Evolutionary conservation across 768 basidiomycete species (phyloP), one percentile per base, ranked within the genome.

Genomic region (Panellus pusillus): DNA sequence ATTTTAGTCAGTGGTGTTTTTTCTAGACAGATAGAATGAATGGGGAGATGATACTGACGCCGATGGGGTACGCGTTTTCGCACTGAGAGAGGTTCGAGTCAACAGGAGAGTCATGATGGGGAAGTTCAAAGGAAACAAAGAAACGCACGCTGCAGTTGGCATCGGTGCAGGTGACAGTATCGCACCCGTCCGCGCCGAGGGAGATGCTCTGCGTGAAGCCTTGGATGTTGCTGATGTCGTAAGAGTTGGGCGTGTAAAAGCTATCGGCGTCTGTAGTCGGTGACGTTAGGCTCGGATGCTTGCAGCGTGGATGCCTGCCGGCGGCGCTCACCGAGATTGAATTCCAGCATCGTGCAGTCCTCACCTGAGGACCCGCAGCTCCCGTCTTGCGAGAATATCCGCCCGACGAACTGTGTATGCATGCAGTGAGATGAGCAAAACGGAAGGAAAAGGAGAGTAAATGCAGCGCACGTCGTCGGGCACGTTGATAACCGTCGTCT

Each of bases 191-290:
- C 2, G 55, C 55, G 19, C 55, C 55, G 42, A 57, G 55, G 36
- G 55, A 52, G n/a, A 57, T 57, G 43, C 55, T 57, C 47, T 57
- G 55, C 50, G 55, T 57, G 47, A 57, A 57, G 35, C 55, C 55
- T 35, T 57, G 55, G 2, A 57, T 57, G 46, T 57, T 57, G 50
- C 55, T 57, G 12, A 57, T 57, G 13, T 57, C 55, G 46, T 57
- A 57, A 36, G 55, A 57, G 55, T 57, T 57, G 20, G 55, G 55
- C 19, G 55, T 57, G 50, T 57, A 57, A 20, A 57, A 52, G 50
- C 55, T 57, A 41, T 57, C 55, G 11, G 55, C 55, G 24, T 57
- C 55, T 57, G 46, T 14, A 6, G 1, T 28, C 5, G 24, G 24
- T 24, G 6, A 24, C 24, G 24, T 24, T 6, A 24, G 24, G 6